These are phyloP conservation scores for Aspergillus taichungensis DNA, from an alignment of 495 filamentous ascomycete genomes.

Conservation along the genomic window DNA sequence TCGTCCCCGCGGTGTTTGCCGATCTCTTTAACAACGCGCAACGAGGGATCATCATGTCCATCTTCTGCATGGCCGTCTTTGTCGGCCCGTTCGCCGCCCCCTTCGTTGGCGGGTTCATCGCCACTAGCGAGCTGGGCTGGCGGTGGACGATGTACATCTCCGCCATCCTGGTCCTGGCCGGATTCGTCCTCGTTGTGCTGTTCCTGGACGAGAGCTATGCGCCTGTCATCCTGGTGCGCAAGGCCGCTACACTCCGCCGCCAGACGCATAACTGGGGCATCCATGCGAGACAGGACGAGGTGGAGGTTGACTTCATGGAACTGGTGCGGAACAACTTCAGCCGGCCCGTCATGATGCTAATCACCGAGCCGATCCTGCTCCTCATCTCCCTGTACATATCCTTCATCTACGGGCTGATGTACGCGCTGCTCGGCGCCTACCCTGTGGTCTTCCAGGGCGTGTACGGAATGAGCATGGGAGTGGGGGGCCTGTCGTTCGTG, in stretches of 20 bases:
- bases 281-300: constrained; percentile 40
- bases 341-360: constrained; percentile 34
- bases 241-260: constrained; percentile 30
- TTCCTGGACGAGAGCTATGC: constrained; percentile 34
- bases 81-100: constrained; percentile 39
- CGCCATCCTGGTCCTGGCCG: constrained; percentile 25
- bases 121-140: constrained; percentile 34
- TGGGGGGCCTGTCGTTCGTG: constrained; percentile 31
- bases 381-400: constrained; percentile 39
- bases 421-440: constrained; percentile 37
- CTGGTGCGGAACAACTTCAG: constrained; percentile 34
- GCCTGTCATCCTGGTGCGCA: constrained; percentile 28
- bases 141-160: constrained; percentile 41
- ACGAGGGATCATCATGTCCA: constrained; percentile 40
- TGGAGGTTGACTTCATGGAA: constrained; percentile 29
- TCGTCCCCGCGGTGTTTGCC: constrained; percentile 43
- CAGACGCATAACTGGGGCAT: constrained; percentile 38
- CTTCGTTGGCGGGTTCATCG: constrained; percentile 40
- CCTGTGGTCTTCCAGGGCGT: constrained; percentile 31
- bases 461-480: constrained; percentile 27
- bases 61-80: constrained; percentile 45
- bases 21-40: constrained; percentile 41
- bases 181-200: constrained; percentile 17
- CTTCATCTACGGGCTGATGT: constrained; percentile 38
- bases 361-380: constrained; percentile 38